Evolutionary conservation across 2,329 filamentous ascomycete genomes (phyloP).

Genomic region (Whalleya microplaca): DNA sequence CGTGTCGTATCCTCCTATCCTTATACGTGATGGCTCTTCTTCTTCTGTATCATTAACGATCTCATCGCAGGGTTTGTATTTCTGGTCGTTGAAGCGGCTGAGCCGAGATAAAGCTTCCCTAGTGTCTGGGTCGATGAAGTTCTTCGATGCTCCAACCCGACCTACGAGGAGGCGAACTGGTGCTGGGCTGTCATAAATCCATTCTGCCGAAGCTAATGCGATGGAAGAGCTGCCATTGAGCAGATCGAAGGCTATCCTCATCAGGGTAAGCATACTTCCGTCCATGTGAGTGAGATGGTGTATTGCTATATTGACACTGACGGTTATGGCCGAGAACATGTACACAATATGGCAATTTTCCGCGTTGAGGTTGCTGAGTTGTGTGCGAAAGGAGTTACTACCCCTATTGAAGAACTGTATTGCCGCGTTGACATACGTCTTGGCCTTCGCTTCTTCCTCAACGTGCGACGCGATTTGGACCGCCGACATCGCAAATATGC

Average conservation of each 20-base stretch:
- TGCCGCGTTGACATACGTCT: conserved; percentile 36
- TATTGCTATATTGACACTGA: conserved; percentile 35
- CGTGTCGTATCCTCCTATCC: background rate
- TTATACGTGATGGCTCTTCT: background rate
- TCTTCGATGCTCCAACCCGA: conserved; percentile 25
- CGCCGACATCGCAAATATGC: conserved; percentile 41
- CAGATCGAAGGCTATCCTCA: conserved; percentile 33
- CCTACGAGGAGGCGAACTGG: conserved; percentile 30
- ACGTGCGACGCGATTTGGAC: conserved; percentile 37
- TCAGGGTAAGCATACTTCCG: conserved; percentile 24
- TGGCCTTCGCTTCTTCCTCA: conserved; percentile 20
- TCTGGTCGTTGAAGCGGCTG: conserved; percentile 26
- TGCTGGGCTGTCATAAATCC: conserved; percentile 30
- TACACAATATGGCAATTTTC: conserved; percentile 37
- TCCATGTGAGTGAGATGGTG: conserved; percentile 28
- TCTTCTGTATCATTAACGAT: background rate
- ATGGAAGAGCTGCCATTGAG: conserved; percentile 33
- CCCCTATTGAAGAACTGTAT: conserved; percentile 41
- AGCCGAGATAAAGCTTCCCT: conserved; percentile 28
- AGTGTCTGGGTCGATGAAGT: conserved; percentile 26
- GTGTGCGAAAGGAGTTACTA: conserved; percentile 36
- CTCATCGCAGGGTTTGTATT: conserved; percentile 1
- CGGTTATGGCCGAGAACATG: conserved; percentile 36
- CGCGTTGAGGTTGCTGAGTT: conserved; percentile 34
- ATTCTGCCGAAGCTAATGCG: conserved; percentile 28